Base-by-base conservation (phyloP, 2,329 filamentous ascomycete genomes). In the Coleophoma cylindrospora region DNA sequence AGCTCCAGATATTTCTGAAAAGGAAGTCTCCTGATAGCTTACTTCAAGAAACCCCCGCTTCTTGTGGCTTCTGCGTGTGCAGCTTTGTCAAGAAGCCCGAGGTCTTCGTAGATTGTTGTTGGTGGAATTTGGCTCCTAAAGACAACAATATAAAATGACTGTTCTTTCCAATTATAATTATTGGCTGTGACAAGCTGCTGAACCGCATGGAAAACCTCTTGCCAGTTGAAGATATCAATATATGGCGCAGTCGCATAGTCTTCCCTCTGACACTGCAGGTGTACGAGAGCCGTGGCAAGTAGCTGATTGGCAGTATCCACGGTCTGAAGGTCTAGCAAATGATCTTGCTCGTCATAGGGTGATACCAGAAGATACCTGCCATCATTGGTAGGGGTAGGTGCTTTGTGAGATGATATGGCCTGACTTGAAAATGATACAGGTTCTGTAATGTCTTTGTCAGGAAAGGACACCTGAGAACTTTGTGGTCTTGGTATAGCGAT, bases 41-140 rank as follows among this genome's bases (percentile, higher is more conserved):
- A 83, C 80, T 95, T 95, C 63, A 96, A 70, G 63, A 96, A 79
- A 0, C 90, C 90, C 6, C 91, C 91, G 61, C 83, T 88, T 37
- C 77, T 77, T 15, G 84, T 85, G 12, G 91, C 91, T 66, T 96
- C 91, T 21, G 80, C 76, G 66, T 96, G 91, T 7, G 87, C 87
- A 52, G 82, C 82, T 63, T 85, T 84, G 68, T 96, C 91, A 33
- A 96, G 75, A 22, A 76, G 74, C 38, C 84, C 84, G 37, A 96
- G 76, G 51, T 86, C 76, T 11, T 79, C 79, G 52, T 82, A 81
- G 54, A 89, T 81, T 1, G 85, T 86, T 12, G 75, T 79, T 2
- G 78, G 74, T 36, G 83, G 82, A 50, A 96, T 80, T 56, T 76
- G 79, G 6, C 87, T 92, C 14, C 89, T 80, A 69, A 96, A 96